phyloP scores from a whole-genome alignment of 208 protist species.

The Acanthamoeba rhysodes region DNA sequence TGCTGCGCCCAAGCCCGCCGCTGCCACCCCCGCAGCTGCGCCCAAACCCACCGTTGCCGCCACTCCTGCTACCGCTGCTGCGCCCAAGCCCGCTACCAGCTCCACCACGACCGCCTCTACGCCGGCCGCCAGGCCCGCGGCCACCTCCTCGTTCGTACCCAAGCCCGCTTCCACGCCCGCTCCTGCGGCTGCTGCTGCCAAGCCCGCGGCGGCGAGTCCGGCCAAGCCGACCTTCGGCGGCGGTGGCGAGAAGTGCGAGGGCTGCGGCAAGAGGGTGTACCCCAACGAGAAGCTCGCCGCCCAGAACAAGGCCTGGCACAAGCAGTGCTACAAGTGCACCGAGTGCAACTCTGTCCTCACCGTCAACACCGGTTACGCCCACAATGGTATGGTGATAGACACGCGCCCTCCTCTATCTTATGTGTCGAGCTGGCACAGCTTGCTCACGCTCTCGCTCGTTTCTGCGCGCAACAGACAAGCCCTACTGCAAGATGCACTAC shows the following conservation, averaged over 20 bases:
- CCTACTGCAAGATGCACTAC: conserved; percentile 50
- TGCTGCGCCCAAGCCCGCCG: neutral
- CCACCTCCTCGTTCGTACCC: neutral
- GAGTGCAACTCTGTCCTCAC: conserved; percentile 19
- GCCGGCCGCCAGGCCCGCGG: neutral
- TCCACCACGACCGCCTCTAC: neutral
- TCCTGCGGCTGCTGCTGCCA: neutral
- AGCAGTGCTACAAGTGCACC: conserved; percentile 24
- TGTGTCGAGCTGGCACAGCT: no score
- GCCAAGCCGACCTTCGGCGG: conserved; percentile 22
- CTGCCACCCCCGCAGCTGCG: neutral
- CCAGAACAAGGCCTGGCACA: conserved; percentile 48
- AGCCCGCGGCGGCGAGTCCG: neutral
- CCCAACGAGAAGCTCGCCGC: conserved; percentile 29
- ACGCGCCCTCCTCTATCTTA: no score
- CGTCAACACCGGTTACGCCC: conserved; percentile 11
- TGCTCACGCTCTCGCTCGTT: neutral
- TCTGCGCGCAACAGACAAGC: neutral
- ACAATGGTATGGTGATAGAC: neutral
- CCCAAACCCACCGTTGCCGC: neutral
- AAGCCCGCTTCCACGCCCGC: neutral
- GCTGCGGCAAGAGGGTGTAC: neutral
- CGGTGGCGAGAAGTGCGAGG: conserved; percentile 30
- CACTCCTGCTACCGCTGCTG: neutral
- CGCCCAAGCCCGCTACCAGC: neutral